Evolutionary conservation across 805 yeast species (phyloP), one percentile per base, ranked within the genome.

Genomic region (Candida insectorum): DNA sequence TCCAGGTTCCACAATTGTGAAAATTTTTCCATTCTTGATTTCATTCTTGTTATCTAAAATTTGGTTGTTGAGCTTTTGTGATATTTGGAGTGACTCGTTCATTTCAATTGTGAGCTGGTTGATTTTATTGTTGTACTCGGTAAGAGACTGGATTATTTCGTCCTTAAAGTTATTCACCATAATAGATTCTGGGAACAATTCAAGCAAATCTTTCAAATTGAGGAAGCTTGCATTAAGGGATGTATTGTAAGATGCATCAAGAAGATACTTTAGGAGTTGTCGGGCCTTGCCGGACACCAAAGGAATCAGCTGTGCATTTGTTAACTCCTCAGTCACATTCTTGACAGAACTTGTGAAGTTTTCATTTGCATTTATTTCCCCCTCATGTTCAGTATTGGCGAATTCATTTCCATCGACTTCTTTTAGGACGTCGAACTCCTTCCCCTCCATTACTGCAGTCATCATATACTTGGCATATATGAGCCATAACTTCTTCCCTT

Each of bases 131-230:
- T 88, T 86, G 50, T 86, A 82, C 18, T 68, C 69, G 50, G 86
- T 89, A 42, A 93, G 62, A n/a, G 91, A 81, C 29, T 69, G 67
- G 20, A 89, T 85, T 26, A 93, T 75, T 45, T 88, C 95, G 29
- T 83, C 85, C 44, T 87, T 86, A 49, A 93, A 75, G 39, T 83
- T 79, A 43, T 85, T 93, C 30, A 93, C 80, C 17, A 85, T 78
- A 0, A 85, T 74, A 37, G 85, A 77, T 45, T 87, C 89, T 0
- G 97, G 96, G 43, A 93, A 81, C 20, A 86, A 62, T 2, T 94
- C 94, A 31, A 93, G 59, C 25, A 93, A 51, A 48, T 93, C 97
- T 41, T 85, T 88, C 27, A 93, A 79, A 3, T 80, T 73, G 14
- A 85, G 52, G 10, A 73, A 48, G 22, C 52, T 55, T 3, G 47